These are phyloP conservation scores for Syzygium aqueum DNA, from an alignment of 345 rosid genomes.

Conservation along the genomic window DNA sequence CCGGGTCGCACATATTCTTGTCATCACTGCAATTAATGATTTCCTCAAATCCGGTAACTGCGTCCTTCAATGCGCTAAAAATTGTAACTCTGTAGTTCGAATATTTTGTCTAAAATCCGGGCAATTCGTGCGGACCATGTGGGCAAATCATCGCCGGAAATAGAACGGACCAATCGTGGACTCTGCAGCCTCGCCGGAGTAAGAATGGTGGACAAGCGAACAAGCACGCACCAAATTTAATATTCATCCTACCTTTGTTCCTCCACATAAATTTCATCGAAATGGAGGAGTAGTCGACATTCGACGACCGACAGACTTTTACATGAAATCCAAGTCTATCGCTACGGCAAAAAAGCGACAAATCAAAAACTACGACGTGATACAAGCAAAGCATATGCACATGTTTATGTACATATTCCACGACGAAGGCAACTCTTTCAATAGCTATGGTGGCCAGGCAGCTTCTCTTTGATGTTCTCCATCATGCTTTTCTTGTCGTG, in stretches of 20 bases:
- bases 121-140: neutral
- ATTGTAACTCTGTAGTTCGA: neutral
- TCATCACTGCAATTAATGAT: neutral
- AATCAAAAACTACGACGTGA: neutral
- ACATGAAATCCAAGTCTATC: neutral
- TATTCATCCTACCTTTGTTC: neutral
- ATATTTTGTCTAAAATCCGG: neutral
- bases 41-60: neutral
- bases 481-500: slow-evolving; percentile 58
- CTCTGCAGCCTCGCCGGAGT: neutral
- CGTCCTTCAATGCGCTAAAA: neutral
- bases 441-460: slow-evolving; percentile 44
- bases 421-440: neutral
- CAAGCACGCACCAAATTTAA: neutral
- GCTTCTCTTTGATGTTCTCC: slow-evolving; percentile 75
- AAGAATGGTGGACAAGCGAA: neutral
- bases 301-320: neutral
- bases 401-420: neutral
- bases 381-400: neutral
- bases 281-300: neutral
- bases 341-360: neutral
- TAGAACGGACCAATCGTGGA: neutral
- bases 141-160: neutral
- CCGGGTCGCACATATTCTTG: neutral
- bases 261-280: neutral